phyloP scores from a whole-genome alignment of 768 basidiomycete species.

The Pleurotus pulmonarius region DNA sequence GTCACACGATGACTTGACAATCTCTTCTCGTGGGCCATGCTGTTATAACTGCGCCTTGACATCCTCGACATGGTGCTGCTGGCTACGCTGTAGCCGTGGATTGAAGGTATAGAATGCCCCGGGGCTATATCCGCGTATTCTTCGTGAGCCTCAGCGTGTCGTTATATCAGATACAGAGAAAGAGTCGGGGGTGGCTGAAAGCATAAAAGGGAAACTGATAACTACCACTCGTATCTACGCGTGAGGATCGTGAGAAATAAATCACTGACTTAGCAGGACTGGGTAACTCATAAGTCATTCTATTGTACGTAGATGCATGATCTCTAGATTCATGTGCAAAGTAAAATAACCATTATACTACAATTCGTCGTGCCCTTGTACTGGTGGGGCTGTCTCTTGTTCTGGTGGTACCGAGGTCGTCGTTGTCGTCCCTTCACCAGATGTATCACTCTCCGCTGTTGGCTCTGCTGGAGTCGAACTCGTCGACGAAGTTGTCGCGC shows the following conservation, averaged over 20 bases:
- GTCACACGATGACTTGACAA: conserved; percentile 73
- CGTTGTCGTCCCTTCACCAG: conserved; percentile 11
- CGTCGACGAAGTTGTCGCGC: conserved; percentile 17
- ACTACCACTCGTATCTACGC: background rate
- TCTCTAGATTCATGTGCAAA: background rate
- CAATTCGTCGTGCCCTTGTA: conserved; percentile 10
- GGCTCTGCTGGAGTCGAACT: conserved; percentile 16
- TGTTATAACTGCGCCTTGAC: conserved; percentile 77
- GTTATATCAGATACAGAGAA: background rate
- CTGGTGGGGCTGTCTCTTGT: conserved; percentile 3
- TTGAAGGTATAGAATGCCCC: no score
- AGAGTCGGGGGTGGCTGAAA: background rate
- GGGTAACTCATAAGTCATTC: background rate
- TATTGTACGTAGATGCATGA: background rate
- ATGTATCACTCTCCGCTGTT: conserved; percentile 5
- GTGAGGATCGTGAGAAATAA: background rate
- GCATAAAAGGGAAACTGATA: background rate
- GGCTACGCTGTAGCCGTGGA: no score
- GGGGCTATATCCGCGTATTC: no score
- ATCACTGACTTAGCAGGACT: background rate
- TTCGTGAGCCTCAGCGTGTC: background rate
- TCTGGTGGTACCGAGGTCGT: background rate
- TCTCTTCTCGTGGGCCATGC: conserved; percentile 67
- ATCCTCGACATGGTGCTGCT: conserved; percentile 27
- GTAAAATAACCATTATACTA: conserved; percentile 6